Percentiles rank a stretch among this genome's conserved stretches.
Evolutionary conservation across 2,329 filamentous ascomycete genomes (phyloP).

Genomic region (Amphichorda felina): DNA sequence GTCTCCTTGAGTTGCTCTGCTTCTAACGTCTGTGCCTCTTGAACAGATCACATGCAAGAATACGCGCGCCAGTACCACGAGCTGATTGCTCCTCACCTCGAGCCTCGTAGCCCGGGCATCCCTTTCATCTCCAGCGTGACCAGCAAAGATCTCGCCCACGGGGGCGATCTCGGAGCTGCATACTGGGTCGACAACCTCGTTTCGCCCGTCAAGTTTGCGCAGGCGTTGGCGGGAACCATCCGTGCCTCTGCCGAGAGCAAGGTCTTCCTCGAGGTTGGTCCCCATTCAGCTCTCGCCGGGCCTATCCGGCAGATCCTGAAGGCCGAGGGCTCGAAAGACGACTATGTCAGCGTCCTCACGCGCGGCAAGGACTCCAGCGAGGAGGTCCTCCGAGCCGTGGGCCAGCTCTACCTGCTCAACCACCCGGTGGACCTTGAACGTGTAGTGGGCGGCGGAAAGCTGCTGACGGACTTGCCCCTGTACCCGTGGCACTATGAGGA

Average conservation of each 20-base stretch:
- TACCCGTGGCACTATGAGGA: constrained; percentile 28
- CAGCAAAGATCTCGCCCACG: no score
- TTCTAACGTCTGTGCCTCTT: no score
- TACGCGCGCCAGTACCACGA: no score
- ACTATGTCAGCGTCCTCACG: constrained; percentile 8
- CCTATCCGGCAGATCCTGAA: constrained; percentile 21
- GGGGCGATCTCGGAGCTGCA: neutral
- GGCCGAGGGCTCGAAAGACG: constrained; percentile 5
- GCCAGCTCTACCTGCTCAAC: constrained; percentile 2
- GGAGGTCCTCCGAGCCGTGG: neutral
- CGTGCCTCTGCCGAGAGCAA: neutral
- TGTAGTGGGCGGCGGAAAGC: neutral
- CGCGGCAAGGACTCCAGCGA: neutral
- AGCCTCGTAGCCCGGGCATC: no score
- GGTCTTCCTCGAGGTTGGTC: constrained; percentile 19
- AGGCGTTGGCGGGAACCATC: neutral
- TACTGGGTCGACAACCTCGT: constrained; percentile 24
- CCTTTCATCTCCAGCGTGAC: no score
- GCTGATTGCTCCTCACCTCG: no score
- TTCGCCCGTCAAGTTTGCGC: constrained; percentile 19
- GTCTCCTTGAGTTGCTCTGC: no score
- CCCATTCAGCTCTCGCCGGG: constrained; percentile 26
- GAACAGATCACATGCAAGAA: no score
- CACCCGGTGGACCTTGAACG: neutral
- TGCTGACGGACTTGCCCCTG: constrained; percentile 15